Evolutionary conservation across 2,329 filamentous ascomycete species (phyloP).

Genomic region (Paramyrothecium roridum): DNA sequence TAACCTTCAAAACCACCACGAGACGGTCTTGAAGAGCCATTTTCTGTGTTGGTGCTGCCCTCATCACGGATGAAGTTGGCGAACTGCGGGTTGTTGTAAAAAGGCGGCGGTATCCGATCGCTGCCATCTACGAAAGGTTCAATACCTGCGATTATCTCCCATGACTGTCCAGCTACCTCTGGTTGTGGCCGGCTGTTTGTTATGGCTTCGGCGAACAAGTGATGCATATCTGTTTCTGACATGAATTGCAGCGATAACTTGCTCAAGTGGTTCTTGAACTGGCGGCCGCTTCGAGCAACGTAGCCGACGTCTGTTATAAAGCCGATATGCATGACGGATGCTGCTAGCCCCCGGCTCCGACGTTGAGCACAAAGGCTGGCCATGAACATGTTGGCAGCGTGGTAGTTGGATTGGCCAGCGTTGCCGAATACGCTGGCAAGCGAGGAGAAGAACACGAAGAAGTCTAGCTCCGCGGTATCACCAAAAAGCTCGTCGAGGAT

Average conservation of each 20-base stretch:
- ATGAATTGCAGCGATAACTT: constrained; percentile 1
- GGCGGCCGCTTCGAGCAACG: background rate
- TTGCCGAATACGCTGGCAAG: constrained; percentile 22
- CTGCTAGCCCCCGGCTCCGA: constrained; percentile 33
- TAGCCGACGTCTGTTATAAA: constrained; percentile 32
- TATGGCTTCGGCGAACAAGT: constrained; percentile 38
- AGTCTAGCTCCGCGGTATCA: constrained; percentile 24
- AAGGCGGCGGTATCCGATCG: too few relatives aligned
- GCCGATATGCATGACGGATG: constrained; percentile 33
- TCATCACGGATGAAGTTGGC: background rate
- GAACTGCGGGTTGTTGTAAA: background rate
- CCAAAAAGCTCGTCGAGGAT: constrained; percentile 28
- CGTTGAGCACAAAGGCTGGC: constrained; percentile 28
- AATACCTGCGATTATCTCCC: constrained; percentile 19
- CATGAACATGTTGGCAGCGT: constrained; percentile 42
- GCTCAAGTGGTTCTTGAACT: background rate
- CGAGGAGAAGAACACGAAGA: constrained; percentile 34
- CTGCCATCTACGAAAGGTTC: too few relatives aligned
- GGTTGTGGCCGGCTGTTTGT: constrained; percentile 24
- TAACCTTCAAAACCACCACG: background rate
- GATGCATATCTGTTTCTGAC: constrained; percentile 29
- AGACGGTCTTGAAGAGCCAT: too few relatives aligned
- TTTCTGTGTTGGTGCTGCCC: background rate
- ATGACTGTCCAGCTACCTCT: constrained; percentile 3
- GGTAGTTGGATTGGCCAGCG: constrained; percentile 39